Base-by-base conservation (phyloP, 768 basidiomycete species). In the Psilocybe cubensis region DNA sequence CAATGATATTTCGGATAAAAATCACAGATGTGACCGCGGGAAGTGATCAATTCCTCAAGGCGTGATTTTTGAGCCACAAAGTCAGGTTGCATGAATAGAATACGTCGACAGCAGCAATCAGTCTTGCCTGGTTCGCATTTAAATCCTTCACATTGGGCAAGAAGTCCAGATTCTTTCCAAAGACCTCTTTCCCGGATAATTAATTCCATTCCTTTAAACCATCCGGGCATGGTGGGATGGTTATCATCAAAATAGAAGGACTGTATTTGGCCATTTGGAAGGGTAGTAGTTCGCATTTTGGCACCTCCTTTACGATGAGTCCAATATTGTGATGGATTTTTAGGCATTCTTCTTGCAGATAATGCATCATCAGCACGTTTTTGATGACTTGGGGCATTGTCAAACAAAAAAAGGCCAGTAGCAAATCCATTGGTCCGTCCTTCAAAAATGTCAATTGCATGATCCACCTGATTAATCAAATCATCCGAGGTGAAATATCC, bases 131-230 rank as follows among this genome's bases (percentile, higher is more conserved):
- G 14, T 17, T 43, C 44, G 43, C 65, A 62, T 67, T 78, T 70
- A 64, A 77, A 75, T 12, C 67, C 60, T 18, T 59, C 57, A 48
- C 70, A 71, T 49, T 70, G 63, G 1, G 63, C 67, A 38, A 41
- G 49, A 1, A 73, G 56, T 1, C 68, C 65, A 18, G 5, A 68
- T 58, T 27, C 55, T 55, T 60, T 62, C 66, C 70, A 54, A 56
- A 62, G 56, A 20, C 53, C 72, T 47, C 33, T 62, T 47, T 64
- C 72, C 11, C 60, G 7, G 31, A 77, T 67, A 28, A 77, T 70
- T 11, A 51, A 18, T 54, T 72, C 68, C 71, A 75, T 78, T n/a
- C 76, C 74, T 56, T 76, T 77, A 59, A 77, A 77, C 64, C 63
- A 68, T 10, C 73, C 68, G 5, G 74, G 70, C 61, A 67, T 66